Evolutionary conservation across 352 stramenopile genomes (phyloP).

Genomic region (Pythium dissimile): DNA sequence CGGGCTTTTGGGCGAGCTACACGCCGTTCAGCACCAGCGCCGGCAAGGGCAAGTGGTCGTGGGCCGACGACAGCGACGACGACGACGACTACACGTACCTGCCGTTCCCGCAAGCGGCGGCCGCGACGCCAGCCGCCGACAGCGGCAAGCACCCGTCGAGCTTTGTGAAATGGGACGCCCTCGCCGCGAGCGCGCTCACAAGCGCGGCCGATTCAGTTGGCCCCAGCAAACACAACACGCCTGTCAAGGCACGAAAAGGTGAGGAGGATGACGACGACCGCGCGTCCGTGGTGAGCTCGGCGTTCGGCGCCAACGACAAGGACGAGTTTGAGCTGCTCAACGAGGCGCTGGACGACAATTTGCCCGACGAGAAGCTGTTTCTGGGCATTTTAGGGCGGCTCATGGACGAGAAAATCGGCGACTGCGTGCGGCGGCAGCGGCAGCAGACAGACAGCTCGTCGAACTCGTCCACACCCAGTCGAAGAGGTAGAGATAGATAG

Average conservation of each 20-base stretch:
- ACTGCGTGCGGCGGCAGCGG: constrained; percentile 15
- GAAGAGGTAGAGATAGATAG: constrained; percentile 14
- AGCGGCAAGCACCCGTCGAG: constrained; percentile 9
- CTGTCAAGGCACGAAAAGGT: constrained; percentile 18
- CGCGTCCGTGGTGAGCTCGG: constrained; percentile 21
- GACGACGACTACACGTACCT: constrained; percentile 34
- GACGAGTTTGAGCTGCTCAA: constrained; percentile 79
- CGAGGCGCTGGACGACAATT: constrained; percentile 49
- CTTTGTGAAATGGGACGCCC: constrained; percentile 51
- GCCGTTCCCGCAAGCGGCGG: background rate
- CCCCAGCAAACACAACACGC: constrained; percentile 3
- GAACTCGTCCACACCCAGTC: background rate
- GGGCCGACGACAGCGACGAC: constrained; percentile 46
- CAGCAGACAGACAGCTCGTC: background rate
- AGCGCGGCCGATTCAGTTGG: constrained; percentile 30
- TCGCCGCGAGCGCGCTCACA: constrained; percentile 50
- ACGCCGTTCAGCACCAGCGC: constrained; percentile 52
- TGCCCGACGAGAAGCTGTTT: constrained; percentile 75
- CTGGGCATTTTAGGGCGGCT: constrained; percentile 54
- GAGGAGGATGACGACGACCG: constrained; percentile 17
- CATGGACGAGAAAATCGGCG: constrained; percentile 64
- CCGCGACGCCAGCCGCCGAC: constrained; percentile 1
- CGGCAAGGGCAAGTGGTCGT: constrained; percentile 19
- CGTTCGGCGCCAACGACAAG: constrained; percentile 41
- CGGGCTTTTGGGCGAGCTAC: constrained; percentile 76